These are phyloP conservation scores for Datisca glomerata DNA, from an alignment of 306 rosid species.

Conservation along the genomic window DNA sequence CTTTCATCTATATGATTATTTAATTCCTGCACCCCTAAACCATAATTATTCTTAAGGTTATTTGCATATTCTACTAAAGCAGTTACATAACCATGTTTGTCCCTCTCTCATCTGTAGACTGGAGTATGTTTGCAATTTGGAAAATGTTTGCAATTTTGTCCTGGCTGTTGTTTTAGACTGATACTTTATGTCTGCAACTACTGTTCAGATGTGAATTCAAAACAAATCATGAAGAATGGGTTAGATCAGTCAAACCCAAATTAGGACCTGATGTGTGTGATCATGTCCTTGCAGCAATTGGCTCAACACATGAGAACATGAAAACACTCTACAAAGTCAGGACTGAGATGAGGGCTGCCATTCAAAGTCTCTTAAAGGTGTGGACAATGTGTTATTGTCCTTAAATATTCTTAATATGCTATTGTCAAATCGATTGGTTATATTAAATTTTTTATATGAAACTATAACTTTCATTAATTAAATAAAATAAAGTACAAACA, in stretches of 20 bases:
- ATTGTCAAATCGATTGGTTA: too few relatives aligned
- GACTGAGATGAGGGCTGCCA: conserved; percentile 66
- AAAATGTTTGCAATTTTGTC: background rate
- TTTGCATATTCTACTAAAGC: too few relatives aligned
- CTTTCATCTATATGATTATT: too few relatives aligned
- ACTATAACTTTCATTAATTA: too few relatives aligned
- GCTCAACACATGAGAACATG: conserved; percentile 40
- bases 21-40: too few relatives aligned
- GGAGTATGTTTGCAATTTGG: too few relatives aligned
- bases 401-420: too few relatives aligned
- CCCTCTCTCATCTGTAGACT: too few relatives aligned
- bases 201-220: conserved; percentile 76
- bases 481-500: too few relatives aligned
- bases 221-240: conserved; percentile 81
- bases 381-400: background rate
- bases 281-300: conserved; percentile 44
- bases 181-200: conserved; percentile 14
- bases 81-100: too few relatives aligned
- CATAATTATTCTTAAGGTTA: too few relatives aligned
- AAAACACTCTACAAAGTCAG: conserved; percentile 65
- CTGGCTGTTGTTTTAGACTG: background rate
- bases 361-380: conserved; percentile 78
- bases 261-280: conserved; percentile 39
- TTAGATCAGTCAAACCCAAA: conserved; percentile 58
- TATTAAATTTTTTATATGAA: too few relatives aligned